Evolutionary conservation across 306 rosid genomes (phyloP).

Genomic region (Trichosanthes truncata): DNA sequence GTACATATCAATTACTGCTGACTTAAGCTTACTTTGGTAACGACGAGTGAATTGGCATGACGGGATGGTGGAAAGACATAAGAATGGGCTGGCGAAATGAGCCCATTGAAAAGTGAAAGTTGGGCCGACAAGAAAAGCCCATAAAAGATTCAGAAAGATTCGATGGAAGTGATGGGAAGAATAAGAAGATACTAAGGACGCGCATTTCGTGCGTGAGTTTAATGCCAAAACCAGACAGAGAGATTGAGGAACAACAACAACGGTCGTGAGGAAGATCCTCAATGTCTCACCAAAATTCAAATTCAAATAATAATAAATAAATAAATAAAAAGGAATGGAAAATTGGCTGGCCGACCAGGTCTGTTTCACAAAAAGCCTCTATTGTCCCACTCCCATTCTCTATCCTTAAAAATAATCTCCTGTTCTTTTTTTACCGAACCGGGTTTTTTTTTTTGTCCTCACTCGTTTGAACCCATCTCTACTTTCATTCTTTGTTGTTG

Average conservation of each 20-base stretch:
- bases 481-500: neutral
- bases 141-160: neutral
- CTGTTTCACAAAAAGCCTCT: neutral
- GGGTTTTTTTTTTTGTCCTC: neutral
- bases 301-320: no score
- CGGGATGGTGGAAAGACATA: no score
- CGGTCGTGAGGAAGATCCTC: neutral
- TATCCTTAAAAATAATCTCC: neutral
- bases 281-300: neutral
- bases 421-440: neutral
- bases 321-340: neutral
- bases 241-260: neutral
- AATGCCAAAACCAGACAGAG: neutral
- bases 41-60: no score
- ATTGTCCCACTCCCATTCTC: neutral
- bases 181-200: no score
- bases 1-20: no score
- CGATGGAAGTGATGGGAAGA: no score
- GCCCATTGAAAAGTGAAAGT: neutral
- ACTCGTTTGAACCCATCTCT: neutral
- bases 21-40: no score
- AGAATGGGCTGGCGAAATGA: neutral
- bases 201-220: neutral
- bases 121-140: conserved; percentile 1
- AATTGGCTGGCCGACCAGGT: neutral